Conservation (phyloP, 2,329 filamentous ascomycete species). For the Hymenoscyphus linearis region DNA sequence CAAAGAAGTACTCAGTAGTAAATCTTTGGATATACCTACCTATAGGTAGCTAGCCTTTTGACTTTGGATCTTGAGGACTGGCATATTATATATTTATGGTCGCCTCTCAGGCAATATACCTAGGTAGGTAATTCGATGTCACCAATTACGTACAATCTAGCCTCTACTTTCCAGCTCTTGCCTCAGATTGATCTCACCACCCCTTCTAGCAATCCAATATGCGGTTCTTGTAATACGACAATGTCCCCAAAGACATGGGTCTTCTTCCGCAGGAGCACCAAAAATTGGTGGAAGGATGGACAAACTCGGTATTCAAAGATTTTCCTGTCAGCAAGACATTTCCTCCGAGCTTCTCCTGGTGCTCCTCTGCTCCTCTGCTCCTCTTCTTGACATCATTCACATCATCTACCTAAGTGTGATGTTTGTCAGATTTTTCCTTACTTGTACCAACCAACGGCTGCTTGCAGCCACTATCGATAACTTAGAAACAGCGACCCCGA, state of each 20-base stretch:
- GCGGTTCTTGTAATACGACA: not conserved
- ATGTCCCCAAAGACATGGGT: not conserved
- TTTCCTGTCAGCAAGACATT: not conserved
- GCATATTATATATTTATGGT: too few species aligned
- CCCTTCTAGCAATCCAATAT: too few species aligned
- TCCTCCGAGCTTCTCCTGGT: not conserved
- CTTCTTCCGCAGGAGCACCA: not conserved
- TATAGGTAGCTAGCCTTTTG: not conserved
- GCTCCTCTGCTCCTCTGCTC: too few species aligned
- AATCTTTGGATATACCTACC: not conserved
- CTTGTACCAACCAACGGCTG: not conserved
- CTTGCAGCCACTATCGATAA: slow-evolving; percentile 1
- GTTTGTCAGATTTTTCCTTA: not conserved
- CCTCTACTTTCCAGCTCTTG: too few species aligned
- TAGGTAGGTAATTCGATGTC: too few species aligned
- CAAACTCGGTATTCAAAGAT: not conserved
- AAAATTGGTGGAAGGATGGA: not conserved
- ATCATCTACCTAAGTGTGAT: not conserved
- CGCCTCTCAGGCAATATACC: too few species aligned
- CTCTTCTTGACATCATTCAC: not conserved
- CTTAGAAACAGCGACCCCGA: not conserved
- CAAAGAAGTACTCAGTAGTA: not conserved
- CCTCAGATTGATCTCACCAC: too few species aligned
- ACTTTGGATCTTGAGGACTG: not conserved
- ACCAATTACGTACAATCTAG: too few species aligned